phyloP scores from a whole-genome alignment of 441 rosid species.

The Gossypium aridum region DNA sequence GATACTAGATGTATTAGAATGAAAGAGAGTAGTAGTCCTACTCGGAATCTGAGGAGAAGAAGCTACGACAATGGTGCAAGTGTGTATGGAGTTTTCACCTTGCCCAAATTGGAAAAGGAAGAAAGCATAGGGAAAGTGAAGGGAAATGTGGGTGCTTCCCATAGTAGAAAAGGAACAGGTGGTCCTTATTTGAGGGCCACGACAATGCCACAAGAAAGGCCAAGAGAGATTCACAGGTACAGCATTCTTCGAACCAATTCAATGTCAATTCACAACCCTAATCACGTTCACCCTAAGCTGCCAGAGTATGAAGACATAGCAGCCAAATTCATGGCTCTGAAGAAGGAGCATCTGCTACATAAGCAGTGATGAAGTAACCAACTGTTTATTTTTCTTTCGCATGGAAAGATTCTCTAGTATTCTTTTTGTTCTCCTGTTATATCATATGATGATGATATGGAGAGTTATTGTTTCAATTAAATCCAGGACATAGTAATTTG shows the following conservation, averaged over 20 bases:
- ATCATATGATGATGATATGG: background rate
- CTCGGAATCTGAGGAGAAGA: constrained; percentile 16
- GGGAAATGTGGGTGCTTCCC: background rate
- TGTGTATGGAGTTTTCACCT: constrained; percentile 25
- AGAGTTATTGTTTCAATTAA: background rate
- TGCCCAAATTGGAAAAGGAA: constrained; percentile 5
- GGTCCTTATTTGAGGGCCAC: constrained; percentile 34
- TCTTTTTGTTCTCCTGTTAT: background rate
- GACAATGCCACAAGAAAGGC: constrained; percentile 55
- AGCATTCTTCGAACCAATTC: constrained; percentile 33
- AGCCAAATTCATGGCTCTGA: constrained; percentile 63
- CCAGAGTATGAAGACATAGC: constrained; percentile 71
- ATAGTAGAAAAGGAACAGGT: constrained; percentile 6
- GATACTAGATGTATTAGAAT: constrained; percentile 8
- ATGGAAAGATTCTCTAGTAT: background rate
- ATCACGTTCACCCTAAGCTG: constrained; percentile 78
- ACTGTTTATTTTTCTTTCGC: too few relatives aligned
- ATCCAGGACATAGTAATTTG: background rate
- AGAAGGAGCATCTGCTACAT: constrained; percentile 34
- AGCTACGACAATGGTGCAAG: constrained; percentile 18
- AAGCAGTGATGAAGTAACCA: constrained; percentile 2
- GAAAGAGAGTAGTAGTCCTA: background rate
- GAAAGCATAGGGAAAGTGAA: background rate
- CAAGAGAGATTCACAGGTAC: constrained; percentile 20
- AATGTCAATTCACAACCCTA: constrained; percentile 32